Base-by-base conservation (phyloP, 257 asterid species). In the Rehmannia glutinosa region DNA sequence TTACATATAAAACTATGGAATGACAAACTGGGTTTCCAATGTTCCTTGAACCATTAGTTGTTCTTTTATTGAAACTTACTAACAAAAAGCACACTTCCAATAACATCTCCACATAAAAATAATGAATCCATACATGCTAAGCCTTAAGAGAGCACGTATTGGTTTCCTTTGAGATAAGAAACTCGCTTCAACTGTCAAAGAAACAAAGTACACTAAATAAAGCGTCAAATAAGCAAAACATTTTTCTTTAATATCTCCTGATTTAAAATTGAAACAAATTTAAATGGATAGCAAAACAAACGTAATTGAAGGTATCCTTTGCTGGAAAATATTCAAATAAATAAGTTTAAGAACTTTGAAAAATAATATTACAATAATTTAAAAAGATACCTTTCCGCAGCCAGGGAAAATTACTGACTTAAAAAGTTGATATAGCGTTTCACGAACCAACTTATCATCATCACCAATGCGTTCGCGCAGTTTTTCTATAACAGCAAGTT, bases 391-490 rank as follows among this genome's bases (percentile, higher is more conserved):
- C 95, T 86, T 83, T 71, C 78, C 68, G 70, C 94, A 78, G 21
- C 87, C 86, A 10, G 96, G 95, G 63, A 94, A 87, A 74, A 94
- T 76, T 46, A 87, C 95, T 25, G 86, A 68, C 83, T 91, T 88
- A 70, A 94, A 83, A 64, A 91, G 95, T 53, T 88, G 86, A 83
- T 82, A 87, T 30, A 94, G 83, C 15, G 84, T 73, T 79, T 91
- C 99, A 10, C 97, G 91, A 46, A 91, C 97, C 62, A 80, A 60
- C 72, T 85, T 89, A 75, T 94, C 96, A 61, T 85, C 96, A 75
- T 94, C 99, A 66, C 87, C 83, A 56, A 94, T 88, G 25, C 97
- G 96, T 62, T 88, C 97, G 43, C 97, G 95, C 62, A 94, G 84
- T 74, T 88, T 94, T 75, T 91, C 97, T 38, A 91, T 67, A 63